Evolutionary conservation across 768 basidiomycete species (phyloP).

Genomic region (Tulasnella sp.): DNA sequence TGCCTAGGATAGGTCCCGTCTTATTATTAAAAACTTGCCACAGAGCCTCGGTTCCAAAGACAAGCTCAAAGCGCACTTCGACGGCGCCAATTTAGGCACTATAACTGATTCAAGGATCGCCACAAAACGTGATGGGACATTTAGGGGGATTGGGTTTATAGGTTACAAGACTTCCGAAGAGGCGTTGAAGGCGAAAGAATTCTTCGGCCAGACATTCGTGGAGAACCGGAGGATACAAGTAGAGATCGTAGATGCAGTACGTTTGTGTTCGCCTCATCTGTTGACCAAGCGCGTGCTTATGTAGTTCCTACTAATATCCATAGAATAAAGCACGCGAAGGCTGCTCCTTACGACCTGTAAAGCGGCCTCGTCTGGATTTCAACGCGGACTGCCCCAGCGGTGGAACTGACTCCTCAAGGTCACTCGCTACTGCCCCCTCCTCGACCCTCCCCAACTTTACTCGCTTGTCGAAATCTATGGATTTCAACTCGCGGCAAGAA

Average conservation of each 20-base stretch:
- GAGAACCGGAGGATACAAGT: constrained; percentile 78
- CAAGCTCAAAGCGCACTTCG: constrained; percentile 71
- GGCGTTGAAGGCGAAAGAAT: constrained; percentile 72
- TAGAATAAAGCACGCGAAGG: constrained; percentile 60
- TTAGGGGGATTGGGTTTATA: constrained; percentile 88
- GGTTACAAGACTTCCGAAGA: constrained; percentile 84
- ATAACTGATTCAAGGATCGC: constrained; percentile 89
- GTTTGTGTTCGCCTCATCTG: constrained; percentile 41
- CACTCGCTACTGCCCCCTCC: no score
- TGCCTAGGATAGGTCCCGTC: constrained; percentile 65
- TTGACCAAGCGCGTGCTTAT: not conserved
- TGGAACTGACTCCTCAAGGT: not conserved
- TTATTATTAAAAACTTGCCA: constrained; percentile 83
- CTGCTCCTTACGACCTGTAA: constrained; percentile 62
- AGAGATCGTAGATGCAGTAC: constrained; percentile 70
- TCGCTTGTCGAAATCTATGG: constrained; percentile 13
- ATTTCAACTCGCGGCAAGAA: constrained; percentile 42
- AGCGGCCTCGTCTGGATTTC: constrained; percentile 57
- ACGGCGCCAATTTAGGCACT: constrained; percentile 61
- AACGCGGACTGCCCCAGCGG: constrained; percentile 4
- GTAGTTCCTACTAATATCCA: not conserved
- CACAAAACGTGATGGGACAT: constrained; percentile 68
- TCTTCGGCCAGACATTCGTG: constrained; percentile 85
- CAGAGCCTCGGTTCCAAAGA: constrained; percentile 61
- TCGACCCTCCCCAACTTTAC: not conserved